Evolutionary conservation across 306 rosid genomes (phyloP), one percentile per base, ranked within the genome.

Genomic region (barrel medic (Medicago truncatula)): DNA sequence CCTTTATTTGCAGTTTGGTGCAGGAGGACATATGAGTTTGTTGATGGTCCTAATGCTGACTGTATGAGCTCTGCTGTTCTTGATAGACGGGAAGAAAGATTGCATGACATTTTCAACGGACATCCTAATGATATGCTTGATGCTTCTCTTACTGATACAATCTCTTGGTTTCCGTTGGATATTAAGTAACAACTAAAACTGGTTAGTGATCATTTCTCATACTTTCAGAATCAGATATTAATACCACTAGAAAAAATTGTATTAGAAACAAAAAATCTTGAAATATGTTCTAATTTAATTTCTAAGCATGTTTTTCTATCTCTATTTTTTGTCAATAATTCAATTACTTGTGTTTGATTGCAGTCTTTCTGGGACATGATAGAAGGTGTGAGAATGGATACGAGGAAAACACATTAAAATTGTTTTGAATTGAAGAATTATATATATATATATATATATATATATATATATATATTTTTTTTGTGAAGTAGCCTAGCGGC

Each of bases 381-480:
- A 74, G 87, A 89, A 73, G 98, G 98, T 0, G 91, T 93, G 96
- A 86, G 96, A 83, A 93, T 87, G 97, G 94, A 93, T 79, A 88
- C 88, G 4, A 82, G 81, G 82, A 93, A 91, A 78, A 43, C 77
- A 16, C 47, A 88, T 89, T 89, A 93, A 52, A 79, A 82, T 28
- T 28, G n/a, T 86, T 68, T 81, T 93, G 81, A 93, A 81, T 91
- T 54, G 81, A 93, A 81, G 96, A 91, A 78, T 86, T 94, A 20
- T 88, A 91, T 83, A n/a, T n/a, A n/a, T n/a, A n/a, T n/a, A n/a
- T n/a, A n/a, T n/a, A n/a, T n/a, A n/a, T n/a, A n/a, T n/a, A n/a
- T n/a, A n/a, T n/a, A n/a, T n/a, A n/a, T n/a, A n/a, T n/a, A n/a
- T n/a, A n/a, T n/a, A n/a, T n/a, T n/a, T n/a, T n/a, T n/a, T n/a